Base-by-base conservation (phyloP, 2,329 filamentous ascomycete species). In the Alternaria longipes region DNA sequence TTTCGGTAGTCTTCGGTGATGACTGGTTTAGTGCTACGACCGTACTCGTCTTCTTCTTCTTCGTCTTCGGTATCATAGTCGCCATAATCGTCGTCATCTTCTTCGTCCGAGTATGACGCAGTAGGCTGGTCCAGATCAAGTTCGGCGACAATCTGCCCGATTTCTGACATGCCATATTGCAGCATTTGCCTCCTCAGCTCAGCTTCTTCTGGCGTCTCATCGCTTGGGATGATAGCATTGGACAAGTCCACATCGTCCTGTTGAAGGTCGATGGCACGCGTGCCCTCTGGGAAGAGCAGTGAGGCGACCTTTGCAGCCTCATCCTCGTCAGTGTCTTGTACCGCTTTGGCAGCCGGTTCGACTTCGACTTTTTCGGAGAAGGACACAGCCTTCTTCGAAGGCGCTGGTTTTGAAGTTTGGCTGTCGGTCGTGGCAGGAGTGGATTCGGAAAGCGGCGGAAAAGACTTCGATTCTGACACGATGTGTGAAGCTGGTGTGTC, bases 81-180 rank as follows among this genome's bases (percentile, higher is more conserved):
- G 32, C 72, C 77, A 42, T 81, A 78, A 41, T 81, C 78, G 32
- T 82, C 78, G 18, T 78, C 75, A 14, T 68, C 69, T 38, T 85
- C 82, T 49, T 85, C 82, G 12, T 82, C 81, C n/a, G 84, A 82
- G 24, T 84, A 86, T 14, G 79, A 75, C 12, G 76, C 78, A 28
- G 75, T 82, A 18, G 83, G 83, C 61, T 94, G 90, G 64, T 97
- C 92, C 2, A 98, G 79, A 59, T 96, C 88, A 46, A 99, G 86
- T 79, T 98, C 93, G 16, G 95, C 95, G 16, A 99, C 95, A 3
- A 99, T 91, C 38, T 92, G 89, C 4, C 93, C 93, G 59, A 99
- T 90, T 77, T 98, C 94, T 45, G 90, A 90, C 79, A 97, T 82
- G 63, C 92, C 90, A 74, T 98, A 99, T 64, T 91, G 86, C 8